These are phyloP conservation scores for Zygoascus hellenicus DNA, from an alignment of 1,139 yeast genomes.

Conservation along the genomic window DNA sequence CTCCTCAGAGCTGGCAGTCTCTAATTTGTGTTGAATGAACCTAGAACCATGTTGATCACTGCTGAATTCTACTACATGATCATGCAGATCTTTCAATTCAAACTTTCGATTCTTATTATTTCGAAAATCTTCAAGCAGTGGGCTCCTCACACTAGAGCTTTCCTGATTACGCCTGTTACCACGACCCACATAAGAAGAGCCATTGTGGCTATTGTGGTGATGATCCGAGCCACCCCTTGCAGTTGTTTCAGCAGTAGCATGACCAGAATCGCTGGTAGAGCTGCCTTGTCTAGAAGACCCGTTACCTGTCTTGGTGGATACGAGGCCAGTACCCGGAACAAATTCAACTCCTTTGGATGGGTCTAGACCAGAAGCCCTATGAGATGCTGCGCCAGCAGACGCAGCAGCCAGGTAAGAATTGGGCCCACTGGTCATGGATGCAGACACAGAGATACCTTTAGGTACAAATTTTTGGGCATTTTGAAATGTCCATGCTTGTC, in stretches of 20 bases:
- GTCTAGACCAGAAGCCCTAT: constrained; percentile 1
- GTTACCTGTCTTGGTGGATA: not conserved
- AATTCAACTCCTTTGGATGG: constrained; percentile 6
- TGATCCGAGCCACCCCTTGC: not conserved
- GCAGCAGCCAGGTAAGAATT: not conserved
- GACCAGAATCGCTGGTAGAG: not conserved
- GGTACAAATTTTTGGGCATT: constrained; percentile 4
- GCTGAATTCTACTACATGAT: constrained; percentile 87
- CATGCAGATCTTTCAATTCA: constrained; percentile 66
- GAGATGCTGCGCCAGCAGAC: not conserved
- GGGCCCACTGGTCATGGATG: not conserved
- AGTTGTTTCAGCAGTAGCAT: not conserved
- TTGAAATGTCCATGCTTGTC: constrained; percentile 2
- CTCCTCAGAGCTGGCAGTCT: constrained; percentile 57
- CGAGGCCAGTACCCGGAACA: not conserved
- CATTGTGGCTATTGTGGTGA: constrained; percentile 1
- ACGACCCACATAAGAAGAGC: constrained; percentile 7
- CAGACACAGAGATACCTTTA: not conserved
- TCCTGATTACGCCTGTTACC: constrained; percentile 5
- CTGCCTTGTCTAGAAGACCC: not conserved
- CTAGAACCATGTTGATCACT: constrained; percentile 97
- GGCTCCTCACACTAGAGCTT: constrained; percentile 29
- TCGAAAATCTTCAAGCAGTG: constrained; percentile 82
- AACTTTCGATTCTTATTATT: constrained; percentile 56
- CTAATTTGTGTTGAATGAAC: constrained; percentile 85